A percentile compares a stretch with the other conserved stretches of the same genome.
Evolutionary conservation across 352 stramenopile species (phyloP).

Genomic region (Pseudoperonospora humuli): DNA sequence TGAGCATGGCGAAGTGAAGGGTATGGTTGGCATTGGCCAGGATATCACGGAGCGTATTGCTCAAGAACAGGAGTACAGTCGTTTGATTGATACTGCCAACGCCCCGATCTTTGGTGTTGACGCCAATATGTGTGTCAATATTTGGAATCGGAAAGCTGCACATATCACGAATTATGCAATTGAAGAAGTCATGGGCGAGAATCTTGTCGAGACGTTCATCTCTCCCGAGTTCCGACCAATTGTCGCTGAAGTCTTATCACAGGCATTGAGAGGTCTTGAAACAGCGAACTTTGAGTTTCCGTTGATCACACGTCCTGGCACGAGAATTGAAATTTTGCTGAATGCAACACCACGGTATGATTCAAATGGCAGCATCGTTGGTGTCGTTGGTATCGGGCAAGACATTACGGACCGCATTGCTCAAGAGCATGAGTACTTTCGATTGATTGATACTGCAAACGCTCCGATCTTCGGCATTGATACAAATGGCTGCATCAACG

Average conservation of each 20-base stretch:
- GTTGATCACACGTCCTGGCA: slow-evolving; percentile 63
- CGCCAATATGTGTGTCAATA: slow-evolving; percentile 62
- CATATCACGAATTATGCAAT: slow-evolving; percentile 87
- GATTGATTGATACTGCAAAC: slow-evolving; percentile 64
- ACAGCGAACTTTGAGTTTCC: slow-evolving; percentile 88
- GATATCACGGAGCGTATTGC: slow-evolving; percentile 56
- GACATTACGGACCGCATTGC: slow-evolving; percentile 67
- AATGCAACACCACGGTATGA: slow-evolving; percentile 33
- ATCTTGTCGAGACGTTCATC: slow-evolving; percentile 85
- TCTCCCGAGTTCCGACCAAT: slow-evolving; percentile 62
- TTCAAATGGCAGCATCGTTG: slow-evolving; percentile 52
- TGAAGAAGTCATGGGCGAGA: slow-evolving; percentile 78
- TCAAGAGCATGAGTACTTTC: slow-evolving; percentile 80
- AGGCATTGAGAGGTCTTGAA: slow-evolving; percentile 64
- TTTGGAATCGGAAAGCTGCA: slow-evolving; percentile 86
- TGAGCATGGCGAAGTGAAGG: slow-evolving; percentile 54
- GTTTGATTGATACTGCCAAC: slow-evolving; percentile 80
- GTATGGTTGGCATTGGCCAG: slow-evolving; percentile 71
- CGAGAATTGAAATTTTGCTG: slow-evolving; percentile 42
- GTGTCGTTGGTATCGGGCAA: slow-evolving; percentile 58
- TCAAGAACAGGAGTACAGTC: slow-evolving; percentile 64
- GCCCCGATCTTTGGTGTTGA: slow-evolving; percentile 62
- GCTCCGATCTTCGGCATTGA: slow-evolving; percentile 83
- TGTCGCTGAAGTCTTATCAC: slow-evolving; percentile 67
- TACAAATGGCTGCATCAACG: slow-evolving; percentile 73